phyloP scores from a whole-genome alignment of 371 early-diverging fungal species.

The Mortierella sp. region DNA sequence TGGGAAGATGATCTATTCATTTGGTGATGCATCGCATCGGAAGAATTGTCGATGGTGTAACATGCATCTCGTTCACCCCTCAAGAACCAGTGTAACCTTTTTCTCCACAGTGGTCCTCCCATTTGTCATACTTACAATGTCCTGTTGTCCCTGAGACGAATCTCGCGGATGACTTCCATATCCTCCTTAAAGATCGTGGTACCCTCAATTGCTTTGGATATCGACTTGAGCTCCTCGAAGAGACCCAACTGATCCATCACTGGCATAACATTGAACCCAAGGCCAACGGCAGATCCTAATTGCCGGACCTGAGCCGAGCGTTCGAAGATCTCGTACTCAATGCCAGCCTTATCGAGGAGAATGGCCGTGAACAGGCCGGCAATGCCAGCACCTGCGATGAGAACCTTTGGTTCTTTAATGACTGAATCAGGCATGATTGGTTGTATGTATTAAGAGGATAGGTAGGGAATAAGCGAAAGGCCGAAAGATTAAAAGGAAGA shows the following conservation, averaged over 20 bases:
- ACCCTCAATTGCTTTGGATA: conserved; percentile 19
- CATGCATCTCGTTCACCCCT: background rate
- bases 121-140: conserved; percentile 11
- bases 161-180: conserved; percentile 33
- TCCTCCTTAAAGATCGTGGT: conserved; percentile 31
- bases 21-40: conserved; percentile 1
- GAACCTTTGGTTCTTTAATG: conserved; percentile 14
- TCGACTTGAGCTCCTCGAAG: conserved; percentile 13
- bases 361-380: conserved; percentile 28
- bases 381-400: conserved; percentile 41
- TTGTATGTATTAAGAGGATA: background rate
- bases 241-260: conserved; percentile 28
- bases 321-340: conserved; percentile 38
- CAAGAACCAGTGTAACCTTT: conserved; percentile 1
- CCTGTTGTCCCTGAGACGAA: conserved; percentile 25
- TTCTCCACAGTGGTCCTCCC: conserved; percentile 22
- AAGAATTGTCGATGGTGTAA: conserved; percentile 6
- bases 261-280: conserved; percentile 25
- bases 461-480: background rate
- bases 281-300: conserved; percentile 17
- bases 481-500: background rate
- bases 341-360: conserved; percentile 33
- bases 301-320: conserved; percentile 10
- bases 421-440: conserved; percentile 12
- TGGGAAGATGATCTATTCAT: background rate